phyloP scores from a whole-genome alignment of 2,329 filamentous ascomycete genomes.

The Beauveria sp. region DNA sequence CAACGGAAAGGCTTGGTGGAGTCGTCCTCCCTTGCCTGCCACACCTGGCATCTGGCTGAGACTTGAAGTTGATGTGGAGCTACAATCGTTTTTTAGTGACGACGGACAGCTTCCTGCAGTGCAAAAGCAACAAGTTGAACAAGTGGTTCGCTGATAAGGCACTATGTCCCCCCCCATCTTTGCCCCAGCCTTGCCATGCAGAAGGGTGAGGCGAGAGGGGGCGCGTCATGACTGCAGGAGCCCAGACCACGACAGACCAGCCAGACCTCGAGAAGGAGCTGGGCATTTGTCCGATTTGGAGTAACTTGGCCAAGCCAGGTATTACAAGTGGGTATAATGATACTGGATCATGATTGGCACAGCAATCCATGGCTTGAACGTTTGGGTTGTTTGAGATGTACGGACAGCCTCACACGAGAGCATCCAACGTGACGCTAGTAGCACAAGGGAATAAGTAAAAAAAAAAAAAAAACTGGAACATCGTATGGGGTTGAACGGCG shows the following conservation, averaged over 20 bases:
- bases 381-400: neutral
- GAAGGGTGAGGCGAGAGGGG: neutral
- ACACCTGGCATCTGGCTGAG: neutral
- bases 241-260: neutral
- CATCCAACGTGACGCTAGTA: neutral
- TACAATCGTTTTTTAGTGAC: neutral
- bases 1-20: neutral
- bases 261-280: neutral
- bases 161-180: neutral
- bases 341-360: neutral
- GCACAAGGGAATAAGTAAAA: neutral
- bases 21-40: neutral
- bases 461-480: neutral
- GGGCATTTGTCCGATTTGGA: conserved; percentile 1
- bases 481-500: neutral
- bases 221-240: neutral
- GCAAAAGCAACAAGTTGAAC: no score
- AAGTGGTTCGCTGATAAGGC: neutral
- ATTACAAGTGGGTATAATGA: neutral
- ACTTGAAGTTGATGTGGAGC: neutral
- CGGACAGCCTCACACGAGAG: neutral
- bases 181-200: conserved; percentile 1
- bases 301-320: neutral
- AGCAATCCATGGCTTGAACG: neutral
- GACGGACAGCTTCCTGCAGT: neutral